Evolutionary conservation across 2,329 filamentous ascomycete species (phyloP).

Genomic region (Fusarium musae): DNA sequence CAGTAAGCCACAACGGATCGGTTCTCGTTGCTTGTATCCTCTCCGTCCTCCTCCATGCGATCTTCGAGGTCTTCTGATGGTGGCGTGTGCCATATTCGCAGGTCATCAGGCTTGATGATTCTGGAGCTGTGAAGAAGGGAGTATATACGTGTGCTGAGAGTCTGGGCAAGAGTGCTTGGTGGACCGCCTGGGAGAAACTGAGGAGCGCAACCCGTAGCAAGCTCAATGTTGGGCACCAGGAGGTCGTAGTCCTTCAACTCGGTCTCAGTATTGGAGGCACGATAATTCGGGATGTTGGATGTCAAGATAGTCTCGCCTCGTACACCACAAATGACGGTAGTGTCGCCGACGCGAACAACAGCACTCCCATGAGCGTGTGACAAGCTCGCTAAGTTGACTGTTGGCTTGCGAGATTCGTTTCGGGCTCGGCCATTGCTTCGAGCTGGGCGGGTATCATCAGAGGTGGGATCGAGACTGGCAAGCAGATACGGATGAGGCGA

Average conservation of each 20-base stretch:
- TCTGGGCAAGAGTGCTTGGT: slow-evolving; percentile 83
- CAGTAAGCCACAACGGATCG: slow-evolving; percentile 83
- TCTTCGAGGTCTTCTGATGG: slow-evolving; percentile 58
- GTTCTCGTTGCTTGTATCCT: slow-evolving; percentile 49
- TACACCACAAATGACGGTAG: slow-evolving; percentile 93
- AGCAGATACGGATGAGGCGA: slow-evolving; percentile 90
- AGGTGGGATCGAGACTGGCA: slow-evolving; percentile 79
- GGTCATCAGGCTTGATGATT: slow-evolving; percentile 72
- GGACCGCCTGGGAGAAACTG: slow-evolving; percentile 86
- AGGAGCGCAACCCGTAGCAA: slow-evolving; percentile 90
- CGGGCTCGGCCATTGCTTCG: slow-evolving; percentile 86
- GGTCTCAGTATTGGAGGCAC: slow-evolving; percentile 54
- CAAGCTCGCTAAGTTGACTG: slow-evolving; percentile 83
- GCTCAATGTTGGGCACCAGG: slow-evolving; percentile 91
- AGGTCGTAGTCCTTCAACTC: slow-evolving; percentile 74
- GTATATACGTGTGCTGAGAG: slow-evolving; percentile 82
- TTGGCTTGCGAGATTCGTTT: slow-evolving; percentile 75
- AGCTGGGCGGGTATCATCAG: slow-evolving; percentile 59
- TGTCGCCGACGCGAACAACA: slow-evolving; percentile 88
- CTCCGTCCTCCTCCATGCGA: slow-evolving; percentile 52
- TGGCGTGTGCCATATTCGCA: slow-evolving; percentile 77
- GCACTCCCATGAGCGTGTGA: slow-evolving; percentile 92
- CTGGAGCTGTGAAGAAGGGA: slow-evolving; percentile 78
- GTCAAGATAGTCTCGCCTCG: slow-evolving; percentile 85
- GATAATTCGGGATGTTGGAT: slow-evolving; percentile 76